Evolutionary conservation across 177 flowering plant genomes (phyloP), one percentile per base, ranked within the genome.

Genomic region (Vitis hybrid): DNA sequence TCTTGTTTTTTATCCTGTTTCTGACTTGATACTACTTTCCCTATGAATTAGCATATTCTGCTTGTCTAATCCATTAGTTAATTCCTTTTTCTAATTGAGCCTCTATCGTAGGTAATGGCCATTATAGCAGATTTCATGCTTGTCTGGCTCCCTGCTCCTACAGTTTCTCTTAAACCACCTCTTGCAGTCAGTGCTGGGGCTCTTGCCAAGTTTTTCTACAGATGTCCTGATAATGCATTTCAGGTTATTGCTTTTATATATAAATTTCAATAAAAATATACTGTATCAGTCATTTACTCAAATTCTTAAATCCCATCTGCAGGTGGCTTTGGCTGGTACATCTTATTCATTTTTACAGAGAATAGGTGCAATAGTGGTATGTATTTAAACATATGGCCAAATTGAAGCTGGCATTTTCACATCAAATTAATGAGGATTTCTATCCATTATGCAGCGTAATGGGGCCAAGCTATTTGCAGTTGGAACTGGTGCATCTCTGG

Each of bases 51-150:
- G 47, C 9, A 38, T 38, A 38, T 38, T 38, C 47, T 38, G 47
- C 47, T 38, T 38, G 47, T 38, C 47, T 38, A 38, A 38, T 38
- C 47, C 7, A 38, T 38, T 5, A 38, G 47, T 8, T 38, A 38
- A 38, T 38, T 1, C 9, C 8, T 38, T 38, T 38, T 38, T 38
- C 47, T 38, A 38, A 38, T 38, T 38, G 7, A 8, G 47, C 47
- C 9, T 38, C 7, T 24, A 24, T 72, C 76, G 65, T 75, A 95
- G 99, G 92, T 85, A 58, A 95, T 95, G 99, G 99, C 98, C 69
- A 79, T 95, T 68, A 86, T 94, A 80, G 99, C 99, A 72, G 99
- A 95, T 85, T 95, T 95, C 84, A 95, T 95, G 99, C 97, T 95
- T 71, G 99, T 95, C 44, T 95, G 84, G 82, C 97, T 95, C 74